Base-by-base conservation (phyloP, 176 grass and related monocot genomes). In the Saccharum spontaneum region DNA sequence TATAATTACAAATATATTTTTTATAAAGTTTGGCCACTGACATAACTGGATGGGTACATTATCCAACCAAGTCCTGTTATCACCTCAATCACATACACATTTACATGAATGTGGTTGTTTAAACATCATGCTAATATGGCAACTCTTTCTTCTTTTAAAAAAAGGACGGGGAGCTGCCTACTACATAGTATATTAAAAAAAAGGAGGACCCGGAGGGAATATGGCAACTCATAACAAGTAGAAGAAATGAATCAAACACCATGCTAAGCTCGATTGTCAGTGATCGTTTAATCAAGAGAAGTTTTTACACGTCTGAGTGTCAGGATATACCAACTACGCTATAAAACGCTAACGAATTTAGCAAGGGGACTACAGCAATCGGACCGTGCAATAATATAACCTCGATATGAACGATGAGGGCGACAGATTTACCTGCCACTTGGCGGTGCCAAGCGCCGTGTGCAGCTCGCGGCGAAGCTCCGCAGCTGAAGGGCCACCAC, bases 381-480 rank as follows among this genome's bases (percentile, higher is more conserved):
- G 10, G 14, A 30, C 15, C 45, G 11, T 31, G 23, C 50, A 20
- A 24, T 8, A 18, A 26, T 26, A 66, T 2, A 54, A 24, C 64
- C 16, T 41, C 24, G 7, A 86, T 43, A 83, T 6, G 74, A 76
- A 86, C 12, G 46, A 20, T 0, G 0, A 82, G 37, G 49, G 40
- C 40, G 68, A 26, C 34, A 30, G 64, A 80, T 41, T 85, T 52
- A 96, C 94, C 88, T 96, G 91, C 94, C 91, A 95, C 89, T 98
- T 98, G 50, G 93, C 91, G 67, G 90, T 98, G 36, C 93, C 90
- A 20, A 95, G 90, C 60, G 90, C 82, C 26, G 91, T 94, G 61
- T 92, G 89, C 55, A 95, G 91, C 69, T 91, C 91, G 54, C 91
- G 84, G 41, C 74, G 89, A 17, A 94, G 76, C 84, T 91, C 91